These are phyloP conservation scores for Marchantia paleacea DNA, from an alignment of 225 moss, liverwort and hornwort species.

Conservation along the genomic window DNA sequence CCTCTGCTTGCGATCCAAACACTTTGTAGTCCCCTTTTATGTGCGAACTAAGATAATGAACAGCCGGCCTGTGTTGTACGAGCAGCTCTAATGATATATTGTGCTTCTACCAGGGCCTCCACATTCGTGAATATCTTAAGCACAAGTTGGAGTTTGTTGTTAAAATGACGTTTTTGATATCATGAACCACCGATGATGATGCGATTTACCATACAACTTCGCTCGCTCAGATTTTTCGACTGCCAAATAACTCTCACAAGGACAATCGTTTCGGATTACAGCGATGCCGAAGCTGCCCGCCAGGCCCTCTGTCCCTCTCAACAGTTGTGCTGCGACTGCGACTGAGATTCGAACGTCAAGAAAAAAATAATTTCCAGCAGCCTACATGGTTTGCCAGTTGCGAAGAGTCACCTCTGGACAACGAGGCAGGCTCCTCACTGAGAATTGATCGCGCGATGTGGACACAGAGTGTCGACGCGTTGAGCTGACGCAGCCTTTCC, in stretches of 20 bases:
- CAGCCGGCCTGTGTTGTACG: constrained; percentile 4
- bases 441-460: no score
- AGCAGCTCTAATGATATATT: constrained; percentile 14
- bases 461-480: no score
- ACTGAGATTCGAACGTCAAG: no score
- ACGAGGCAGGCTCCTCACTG: no score
- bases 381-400: no score
- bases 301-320: no score
- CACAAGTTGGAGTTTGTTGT: neutral
- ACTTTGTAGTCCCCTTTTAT: neutral
- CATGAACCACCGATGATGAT: neutral
- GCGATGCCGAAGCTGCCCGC: no score
- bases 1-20: neutral
- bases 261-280: neutral
- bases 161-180: neutral
- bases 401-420: no score
- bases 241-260: neutral
- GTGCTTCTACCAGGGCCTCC: constrained; percentile 6
- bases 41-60: neutral
- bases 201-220: neutral
- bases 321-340: no score
- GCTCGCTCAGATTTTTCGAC: neutral
- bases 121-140: neutral
- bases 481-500: no score
- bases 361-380: no score